phyloP scores from a whole-genome alignment of 2,329 filamentous ascomycete species.

The Cercospora citrullina region DNA sequence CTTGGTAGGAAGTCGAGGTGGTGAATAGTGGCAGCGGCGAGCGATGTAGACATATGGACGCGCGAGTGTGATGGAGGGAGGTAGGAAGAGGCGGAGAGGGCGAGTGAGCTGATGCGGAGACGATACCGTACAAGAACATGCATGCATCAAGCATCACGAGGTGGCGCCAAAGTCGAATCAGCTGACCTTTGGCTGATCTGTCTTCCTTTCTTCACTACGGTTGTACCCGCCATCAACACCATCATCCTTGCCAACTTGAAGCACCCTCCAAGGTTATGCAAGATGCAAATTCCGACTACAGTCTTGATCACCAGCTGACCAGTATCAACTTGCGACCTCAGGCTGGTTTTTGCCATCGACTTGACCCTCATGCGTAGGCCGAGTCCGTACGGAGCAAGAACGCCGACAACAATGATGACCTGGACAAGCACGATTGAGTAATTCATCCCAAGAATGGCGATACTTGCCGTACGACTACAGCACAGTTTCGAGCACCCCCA shows the following conservation, averaged over 20 bases:
- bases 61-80: no score
- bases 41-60: no score
- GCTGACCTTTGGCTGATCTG: neutral
- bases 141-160: neutral
- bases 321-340: neutral
- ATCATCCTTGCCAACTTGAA: neutral
- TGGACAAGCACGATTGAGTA: neutral
- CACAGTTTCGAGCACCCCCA: neutral
- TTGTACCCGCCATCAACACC: no score
- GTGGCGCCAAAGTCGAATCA: neutral
- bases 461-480: neutral
- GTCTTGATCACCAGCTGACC: neutral
- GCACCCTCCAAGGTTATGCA: neutral
- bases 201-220: neutral
- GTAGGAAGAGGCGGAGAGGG: neutral
- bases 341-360: neutral
- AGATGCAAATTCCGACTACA: neutral
- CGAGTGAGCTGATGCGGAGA: neutral
- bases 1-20: conserved; percentile 16
- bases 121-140: neutral
- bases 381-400: neutral
- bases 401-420: neutral
- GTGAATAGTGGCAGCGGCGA: no score
- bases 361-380: neutral
- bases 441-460: neutral